These are phyloP conservation scores for Funneliformis mosseae DNA, from an alignment of 192 early-diverging fungal species.

Conservation along the genomic window DNA sequence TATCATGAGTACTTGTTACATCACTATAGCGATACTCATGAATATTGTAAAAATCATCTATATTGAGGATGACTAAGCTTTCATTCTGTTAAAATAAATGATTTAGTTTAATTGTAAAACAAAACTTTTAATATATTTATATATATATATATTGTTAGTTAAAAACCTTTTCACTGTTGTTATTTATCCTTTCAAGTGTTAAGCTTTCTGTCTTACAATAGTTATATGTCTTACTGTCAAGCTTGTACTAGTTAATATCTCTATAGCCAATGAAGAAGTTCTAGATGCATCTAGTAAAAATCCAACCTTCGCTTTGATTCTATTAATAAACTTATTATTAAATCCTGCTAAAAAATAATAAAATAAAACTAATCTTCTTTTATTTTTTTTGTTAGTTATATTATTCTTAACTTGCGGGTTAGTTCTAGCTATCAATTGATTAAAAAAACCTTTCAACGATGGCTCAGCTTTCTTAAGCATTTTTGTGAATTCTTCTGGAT, in stretches of 20 bases:
- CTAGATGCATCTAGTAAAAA: too few species aligned
- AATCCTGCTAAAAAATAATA: not conserved
- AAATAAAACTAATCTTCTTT: not conserved
- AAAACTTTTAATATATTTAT: not conserved
- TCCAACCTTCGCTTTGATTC: too few species aligned
- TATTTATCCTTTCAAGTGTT: not conserved
- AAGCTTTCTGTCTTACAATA: constrained; percentile 5
- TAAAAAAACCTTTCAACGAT: too few species aligned
- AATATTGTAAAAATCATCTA: not conserved
- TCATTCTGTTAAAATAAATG: not conserved
- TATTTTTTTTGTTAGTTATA: not conserved
- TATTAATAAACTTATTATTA: too few species aligned
- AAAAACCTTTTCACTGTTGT: constrained; percentile 6
- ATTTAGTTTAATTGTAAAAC: not conserved
- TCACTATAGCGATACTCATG: constrained; percentile 2
- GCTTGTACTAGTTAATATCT: not conserved
- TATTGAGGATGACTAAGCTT: not conserved
- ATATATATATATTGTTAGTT: not conserved
- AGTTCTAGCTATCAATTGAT: not conserved
- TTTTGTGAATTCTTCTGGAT: too few species aligned
- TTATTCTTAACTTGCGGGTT: constrained; percentile 6
- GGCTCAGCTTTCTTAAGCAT: too few species aligned
- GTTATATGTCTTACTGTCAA: constrained; percentile 1
- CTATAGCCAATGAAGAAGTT: not conserved
- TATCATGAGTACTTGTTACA: constrained; percentile 4